Evolutionary conservation across 768 basidiomycete species (phyloP), one percentile per base, ranked within the genome.

Genomic region (Fomitopsis pulvina): DNA sequence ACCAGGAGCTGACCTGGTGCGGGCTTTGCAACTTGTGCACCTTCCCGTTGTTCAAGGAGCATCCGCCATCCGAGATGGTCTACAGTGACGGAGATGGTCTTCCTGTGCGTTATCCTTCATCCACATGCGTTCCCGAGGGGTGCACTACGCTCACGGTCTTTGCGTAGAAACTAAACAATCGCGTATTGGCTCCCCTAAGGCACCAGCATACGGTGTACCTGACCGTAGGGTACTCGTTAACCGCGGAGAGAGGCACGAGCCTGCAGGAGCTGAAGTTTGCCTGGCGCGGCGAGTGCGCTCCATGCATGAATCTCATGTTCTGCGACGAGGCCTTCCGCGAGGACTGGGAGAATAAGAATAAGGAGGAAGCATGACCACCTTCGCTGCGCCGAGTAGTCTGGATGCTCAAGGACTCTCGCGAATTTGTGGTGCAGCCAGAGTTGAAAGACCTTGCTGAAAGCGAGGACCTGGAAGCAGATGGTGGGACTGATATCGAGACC

Each of bases 201-300:
- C 32, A 41, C 7, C 37, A 54, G 26, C 51, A 54, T 16, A 45
- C 32, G 7, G 42, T 57, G 14, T 26, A 29, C 3, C 27, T 57
- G 5, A 50, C 53, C 1, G 25, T 54, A 12, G 41, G 37, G 2
- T 57, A 54, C 44, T 48, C 41, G 3, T 41, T 52, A 4, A 47
- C 41, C 8, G 56, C 53, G 1, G 18, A 21, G 11, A 46, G 26
- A 2, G 47, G 45, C 7, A 21, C 54, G 2, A 32, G 30, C n/a
- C n/a, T 18, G 7, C 16, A 48, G 4, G 25, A n/a, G n/a, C 46
- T 52, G 29, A 41, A 54, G n/a, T 26, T 7, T 8, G 2, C 46
- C 3, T 57, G 56, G 56, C 16, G 41, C 6, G 56, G 56, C 2
- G 53, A 57, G 27, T 57, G 56, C 30, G 56, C 52, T 45, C 48